Conservation (phyloP, 805 yeast genomes). For the Middelhovenomyces tepae region DNA sequence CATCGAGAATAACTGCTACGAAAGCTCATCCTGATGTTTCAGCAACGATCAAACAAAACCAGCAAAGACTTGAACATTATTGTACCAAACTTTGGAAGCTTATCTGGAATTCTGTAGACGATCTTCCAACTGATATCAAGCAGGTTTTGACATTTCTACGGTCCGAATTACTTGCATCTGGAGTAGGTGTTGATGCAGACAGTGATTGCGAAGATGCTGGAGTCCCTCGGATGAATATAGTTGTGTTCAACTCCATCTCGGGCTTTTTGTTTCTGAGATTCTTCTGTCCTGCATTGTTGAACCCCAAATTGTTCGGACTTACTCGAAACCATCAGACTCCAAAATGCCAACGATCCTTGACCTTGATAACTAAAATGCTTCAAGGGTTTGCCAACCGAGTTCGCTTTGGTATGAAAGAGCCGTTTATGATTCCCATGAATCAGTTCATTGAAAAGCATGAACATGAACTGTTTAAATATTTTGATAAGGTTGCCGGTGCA, state of each 20-base stretch:
- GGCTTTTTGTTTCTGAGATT: slow-evolving; percentile 79
- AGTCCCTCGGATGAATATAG: slow-evolving; percentile 1
- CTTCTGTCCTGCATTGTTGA: slow-evolving; percentile 84
- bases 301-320: slow-evolving; percentile 77
- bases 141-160: slow-evolving; percentile 46
- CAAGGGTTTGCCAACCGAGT: slow-evolving; percentile 73
- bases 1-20: slow-evolving; percentile 40
- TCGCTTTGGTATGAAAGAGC: slow-evolving; percentile 73
- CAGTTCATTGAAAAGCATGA: slow-evolving; percentile 50
- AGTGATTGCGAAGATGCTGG: no score
- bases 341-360: slow-evolving; percentile 64
- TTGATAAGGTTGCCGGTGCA: slow-evolving; percentile 11
- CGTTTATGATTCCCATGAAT: slow-evolving; percentile 67
- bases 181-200: no score
- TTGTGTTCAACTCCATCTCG: slow-evolving; percentile 50
- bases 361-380: slow-evolving; percentile 65
- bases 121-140: slow-evolving; percentile 58
- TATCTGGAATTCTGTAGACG: slow-evolving; percentile 60
- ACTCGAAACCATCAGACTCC: slow-evolving; percentile 65
- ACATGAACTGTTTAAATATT: slow-evolving; percentile 54
- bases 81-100: slow-evolving; percentile 55
- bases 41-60: slow-evolving; percentile 44
- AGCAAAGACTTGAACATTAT: slow-evolving; percentile 39
- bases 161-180: slow-evolving; percentile 37
- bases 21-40: no score